phyloP scores from a whole-genome alignment of 305 asterid species.

The Rubia occidens region DNA sequence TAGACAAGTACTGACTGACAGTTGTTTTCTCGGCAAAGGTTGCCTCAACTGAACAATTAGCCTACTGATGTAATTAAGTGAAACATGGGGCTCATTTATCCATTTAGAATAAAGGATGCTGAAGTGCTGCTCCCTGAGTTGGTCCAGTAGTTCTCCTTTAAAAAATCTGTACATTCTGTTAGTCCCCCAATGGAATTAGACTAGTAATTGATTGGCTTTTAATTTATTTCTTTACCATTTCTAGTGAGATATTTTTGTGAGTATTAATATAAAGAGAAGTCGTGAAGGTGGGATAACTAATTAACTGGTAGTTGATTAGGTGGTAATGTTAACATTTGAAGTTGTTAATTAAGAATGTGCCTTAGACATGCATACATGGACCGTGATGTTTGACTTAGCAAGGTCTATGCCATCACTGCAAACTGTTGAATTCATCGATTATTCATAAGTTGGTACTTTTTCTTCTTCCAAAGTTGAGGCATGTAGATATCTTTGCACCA shows the following conservation, averaged over 20 bases:
- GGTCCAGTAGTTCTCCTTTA: background rate
- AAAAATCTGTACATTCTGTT: background rate
- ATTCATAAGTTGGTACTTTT: conserved; percentile 1
- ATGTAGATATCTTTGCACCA: background rate
- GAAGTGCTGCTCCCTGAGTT: background rate
- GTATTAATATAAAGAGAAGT: background rate
- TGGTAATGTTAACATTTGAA: background rate
- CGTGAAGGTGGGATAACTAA: background rate
- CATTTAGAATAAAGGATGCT: background rate
- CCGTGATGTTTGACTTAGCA: background rate
- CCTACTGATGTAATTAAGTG: background rate
- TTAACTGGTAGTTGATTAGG: background rate
- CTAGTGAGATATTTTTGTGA: background rate
- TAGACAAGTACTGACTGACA: background rate
- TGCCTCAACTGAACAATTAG: background rate
- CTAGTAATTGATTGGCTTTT: too few species aligned
- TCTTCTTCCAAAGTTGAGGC: background rate
- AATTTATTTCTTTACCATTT: background rate
- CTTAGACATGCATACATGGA: background rate
- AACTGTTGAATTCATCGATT: background rate
- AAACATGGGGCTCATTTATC: background rate
- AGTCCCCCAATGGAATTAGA: too few species aligned
- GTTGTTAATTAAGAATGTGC: background rate
- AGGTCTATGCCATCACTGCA: background rate
- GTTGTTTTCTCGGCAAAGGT: background rate